Conservation (phyloP, 1,284 basidiomycete species). For the Rhizoctonia solani region DNA sequence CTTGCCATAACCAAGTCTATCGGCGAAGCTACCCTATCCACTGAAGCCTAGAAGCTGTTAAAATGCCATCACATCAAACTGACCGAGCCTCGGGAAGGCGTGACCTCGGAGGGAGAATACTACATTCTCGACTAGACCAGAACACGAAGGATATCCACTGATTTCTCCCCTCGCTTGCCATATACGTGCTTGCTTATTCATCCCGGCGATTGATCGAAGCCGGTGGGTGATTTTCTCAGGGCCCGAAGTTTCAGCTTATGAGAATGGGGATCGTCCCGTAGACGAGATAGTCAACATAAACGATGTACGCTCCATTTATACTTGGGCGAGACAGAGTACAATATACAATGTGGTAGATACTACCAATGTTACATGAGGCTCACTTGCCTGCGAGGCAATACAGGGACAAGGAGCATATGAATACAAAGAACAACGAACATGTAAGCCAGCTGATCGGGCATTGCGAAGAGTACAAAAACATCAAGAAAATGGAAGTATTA, state of each 20-base stretch:
- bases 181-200: conserved; percentile 14
- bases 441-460: neutral
- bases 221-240: neutral
- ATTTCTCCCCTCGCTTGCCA: neutral
- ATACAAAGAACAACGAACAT: conserved; percentile 24
- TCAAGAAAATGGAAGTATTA: neutral
- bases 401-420: conserved; percentile 4
- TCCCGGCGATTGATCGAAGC: conserved; percentile 20
- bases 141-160: neutral
- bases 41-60: neutral
- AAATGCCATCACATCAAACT: neutral
- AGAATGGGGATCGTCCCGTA: too few species aligned
- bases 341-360: neutral
- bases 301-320: too few species aligned
- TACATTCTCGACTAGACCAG: conserved; percentile 22
- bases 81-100: neutral
- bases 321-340: neutral
- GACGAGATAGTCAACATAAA: too few species aligned
- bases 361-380: neutral
- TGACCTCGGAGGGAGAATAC: neutral
- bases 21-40: neutral
- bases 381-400: neutral
- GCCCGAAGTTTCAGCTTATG: conserved; percentile 10
- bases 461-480: neutral
- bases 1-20: neutral